Base-by-base conservation (phyloP, 495 filamentous ascomycete species). In the Annulohypoxylon bovei region DNA sequence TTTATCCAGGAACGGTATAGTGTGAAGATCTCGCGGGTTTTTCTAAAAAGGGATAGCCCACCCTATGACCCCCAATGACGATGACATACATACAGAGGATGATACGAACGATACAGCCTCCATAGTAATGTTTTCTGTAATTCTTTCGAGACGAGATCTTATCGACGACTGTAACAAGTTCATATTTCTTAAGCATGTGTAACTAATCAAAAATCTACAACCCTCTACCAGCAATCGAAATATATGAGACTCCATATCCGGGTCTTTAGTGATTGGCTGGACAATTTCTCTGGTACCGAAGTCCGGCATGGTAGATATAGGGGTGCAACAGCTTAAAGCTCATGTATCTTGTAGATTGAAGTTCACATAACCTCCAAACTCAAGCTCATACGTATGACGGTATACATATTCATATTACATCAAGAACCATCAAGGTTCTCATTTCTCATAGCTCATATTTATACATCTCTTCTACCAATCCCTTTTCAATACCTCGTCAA, bases 401-500 rank as follows among this genome's bases (percentile, higher is more conserved):
- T n/a, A 46, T 18, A 56, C 25, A 47, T 20, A 28, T 49, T 18
- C 32, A 6, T 25, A 59, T 64, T 69, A 59, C 67, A 64, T 63
- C 67, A 63, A 35, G 14, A 12, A 30, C 16, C 46, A 61, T 61
- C 61, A 65, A 47, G 61, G 61, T 60, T 54, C 67, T 70, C 61
- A 22, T 18, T 39, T 27, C 30, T 40, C 33, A 22, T 35, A 30
- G 9, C 32, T 4, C 28, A 23, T 53, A 66, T 12, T 52, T 33
- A 59, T 59, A 65, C 42, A 52, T 42, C 0, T 9, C 8, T 20
- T 16, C n/a, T n/a, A n/a, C n/a, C n/a, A n/a, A n/a, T 1, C 32
- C 32, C 53, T 11, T 42, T 25, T 42, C 16, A 67, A 65, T 81
- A 81, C 2, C 50, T 79, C 7, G 78, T 91, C 73, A 92, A 75